A percentile compares a stretch with the other conserved stretches of the same genome.
These are phyloP conservation scores for Hibiscus tridactylites DNA, from an alignment of 345 rosid species.

Conservation along the genomic window DNA sequence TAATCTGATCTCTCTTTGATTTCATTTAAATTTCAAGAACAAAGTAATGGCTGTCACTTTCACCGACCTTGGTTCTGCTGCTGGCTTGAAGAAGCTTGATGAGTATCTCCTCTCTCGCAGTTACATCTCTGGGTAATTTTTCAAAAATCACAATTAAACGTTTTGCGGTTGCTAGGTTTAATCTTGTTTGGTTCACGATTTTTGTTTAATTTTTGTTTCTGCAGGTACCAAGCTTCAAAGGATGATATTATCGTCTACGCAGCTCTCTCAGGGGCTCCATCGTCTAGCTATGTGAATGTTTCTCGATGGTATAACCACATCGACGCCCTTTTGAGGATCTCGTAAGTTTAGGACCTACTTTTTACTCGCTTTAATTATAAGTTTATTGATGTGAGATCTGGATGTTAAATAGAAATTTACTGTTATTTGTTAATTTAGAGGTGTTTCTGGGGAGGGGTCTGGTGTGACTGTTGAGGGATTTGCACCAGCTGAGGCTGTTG, in stretches of 20 bases:
- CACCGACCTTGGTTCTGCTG: conserved; percentile 28
- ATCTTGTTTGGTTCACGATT: background rate
- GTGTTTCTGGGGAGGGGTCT: conserved; percentile 68
- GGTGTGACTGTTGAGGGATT: conserved; percentile 66
- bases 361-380: background rate
- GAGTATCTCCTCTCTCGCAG: conserved; percentile 64
- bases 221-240: conserved; percentile 94
- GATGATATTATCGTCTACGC: conserved; percentile 65
- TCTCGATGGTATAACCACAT: conserved; percentile 83
- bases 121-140: conserved; percentile 54
- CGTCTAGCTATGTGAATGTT: conserved; percentile 55
- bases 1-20: background rate
- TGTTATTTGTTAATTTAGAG: conserved; percentile 32
- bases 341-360: conserved; percentile 39
- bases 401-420: background rate
- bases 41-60: conserved; percentile 48
- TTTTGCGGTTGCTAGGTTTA: background rate
- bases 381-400: background rate
- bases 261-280: conserved; percentile 51
- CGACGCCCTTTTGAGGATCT: conserved; percentile 77
- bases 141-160: background rate
- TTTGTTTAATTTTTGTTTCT: background rate
- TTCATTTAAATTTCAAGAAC: background rate
- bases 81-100: conserved; percentile 65
- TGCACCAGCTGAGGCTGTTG: conserved; percentile 51